Percentiles rank a stretch among this genome's conserved stretches.
phyloP scores from a whole-genome alignment of 805 yeast species.

The Ogataea pini region DNA sequence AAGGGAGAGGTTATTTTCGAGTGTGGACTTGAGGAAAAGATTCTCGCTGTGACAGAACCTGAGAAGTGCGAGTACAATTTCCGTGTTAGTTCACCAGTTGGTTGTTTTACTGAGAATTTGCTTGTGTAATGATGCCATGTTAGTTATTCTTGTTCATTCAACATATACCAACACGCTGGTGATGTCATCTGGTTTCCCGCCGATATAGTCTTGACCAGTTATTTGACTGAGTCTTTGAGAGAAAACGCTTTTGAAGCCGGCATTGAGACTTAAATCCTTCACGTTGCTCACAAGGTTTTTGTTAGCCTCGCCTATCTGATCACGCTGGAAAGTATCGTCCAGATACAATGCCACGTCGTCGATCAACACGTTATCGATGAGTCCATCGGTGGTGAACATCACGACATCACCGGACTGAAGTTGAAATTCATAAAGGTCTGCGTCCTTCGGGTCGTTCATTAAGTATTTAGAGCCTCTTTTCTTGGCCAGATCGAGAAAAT shows the following conservation, averaged over 20 bases:
- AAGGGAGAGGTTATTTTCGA: conserved; percentile 60
- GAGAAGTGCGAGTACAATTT: conserved; percentile 82
- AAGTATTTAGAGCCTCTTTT: conserved; percentile 62
- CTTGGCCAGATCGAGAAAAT: conserved; percentile 53
- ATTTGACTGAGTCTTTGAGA: conserved; percentile 71
- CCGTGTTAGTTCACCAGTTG: conserved; percentile 47
- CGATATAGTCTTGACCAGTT: conserved; percentile 69
- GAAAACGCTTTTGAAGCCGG: conserved; percentile 78
- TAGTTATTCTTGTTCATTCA: conserved; percentile 20
- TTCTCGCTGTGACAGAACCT: conserved; percentile 78
- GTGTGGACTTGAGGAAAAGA: conserved; percentile 62
- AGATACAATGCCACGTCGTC: conserved; percentile 72
- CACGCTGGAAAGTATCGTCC: conserved; percentile 49
- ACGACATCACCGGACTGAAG: conserved; percentile 73
- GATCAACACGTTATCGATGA: conserved; percentile 78
- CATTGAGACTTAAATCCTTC: conserved; percentile 67
- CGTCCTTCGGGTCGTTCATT: conserved; percentile 66
- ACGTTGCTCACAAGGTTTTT: conserved; percentile 64
- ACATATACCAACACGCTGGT: conserved; percentile 78
- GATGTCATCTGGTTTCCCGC: conserved; percentile 96
- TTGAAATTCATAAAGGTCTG: conserved; percentile 67
- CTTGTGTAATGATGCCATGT: conserved; percentile 1
- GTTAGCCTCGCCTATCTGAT: conserved; percentile 48
- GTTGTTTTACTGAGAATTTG: conserved; percentile 36
- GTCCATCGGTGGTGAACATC: conserved; percentile 90